These are phyloP conservation scores for Phoma sp. DNA, from an alignment of 2,329 filamentous ascomycete species.

Conservation along the genomic window DNA sequence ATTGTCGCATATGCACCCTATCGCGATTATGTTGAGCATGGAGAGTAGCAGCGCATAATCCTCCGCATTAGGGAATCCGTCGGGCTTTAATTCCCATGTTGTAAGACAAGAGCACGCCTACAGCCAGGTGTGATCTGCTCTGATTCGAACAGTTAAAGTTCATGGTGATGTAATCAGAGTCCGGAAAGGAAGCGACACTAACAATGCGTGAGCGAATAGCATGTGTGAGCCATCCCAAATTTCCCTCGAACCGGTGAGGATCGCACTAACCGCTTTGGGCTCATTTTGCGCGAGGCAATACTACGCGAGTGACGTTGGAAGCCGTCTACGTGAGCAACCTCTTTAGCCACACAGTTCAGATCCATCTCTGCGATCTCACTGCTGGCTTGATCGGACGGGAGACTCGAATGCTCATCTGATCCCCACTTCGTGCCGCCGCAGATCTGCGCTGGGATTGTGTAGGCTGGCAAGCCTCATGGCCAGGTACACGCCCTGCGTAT, in stretches of 20 bases:
- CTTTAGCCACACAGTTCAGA: neutral
- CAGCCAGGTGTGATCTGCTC: neutral
- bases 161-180: conserved; percentile 3
- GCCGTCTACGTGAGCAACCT: neutral
- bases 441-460: neutral
- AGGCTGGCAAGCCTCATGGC: neutral
- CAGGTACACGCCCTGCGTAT: no score
- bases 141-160: neutral
- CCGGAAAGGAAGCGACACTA: neutral
- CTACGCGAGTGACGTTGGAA: neutral
- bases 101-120: neutral
- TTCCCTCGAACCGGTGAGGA: neutral
- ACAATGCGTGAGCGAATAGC: conserved; percentile 1
- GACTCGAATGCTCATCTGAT: neutral
- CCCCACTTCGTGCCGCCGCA: conserved; percentile 1
- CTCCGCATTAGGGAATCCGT: conserved; percentile 21
- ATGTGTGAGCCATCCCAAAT: neutral
- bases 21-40: neutral
- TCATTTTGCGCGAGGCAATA: conserved; percentile 8
- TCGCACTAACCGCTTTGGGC: conserved; percentile 6
- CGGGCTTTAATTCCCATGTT: neutral
- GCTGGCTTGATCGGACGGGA: neutral
- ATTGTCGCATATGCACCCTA: conserved; percentile 14
- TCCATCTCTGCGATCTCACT: conserved; percentile 5
- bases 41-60: conserved; percentile 25